Evolutionary conservation across 179 eudicot genomes (phyloP), one percentile per base, ranked within the genome.

Genomic region (Nepenthes alata): DNA sequence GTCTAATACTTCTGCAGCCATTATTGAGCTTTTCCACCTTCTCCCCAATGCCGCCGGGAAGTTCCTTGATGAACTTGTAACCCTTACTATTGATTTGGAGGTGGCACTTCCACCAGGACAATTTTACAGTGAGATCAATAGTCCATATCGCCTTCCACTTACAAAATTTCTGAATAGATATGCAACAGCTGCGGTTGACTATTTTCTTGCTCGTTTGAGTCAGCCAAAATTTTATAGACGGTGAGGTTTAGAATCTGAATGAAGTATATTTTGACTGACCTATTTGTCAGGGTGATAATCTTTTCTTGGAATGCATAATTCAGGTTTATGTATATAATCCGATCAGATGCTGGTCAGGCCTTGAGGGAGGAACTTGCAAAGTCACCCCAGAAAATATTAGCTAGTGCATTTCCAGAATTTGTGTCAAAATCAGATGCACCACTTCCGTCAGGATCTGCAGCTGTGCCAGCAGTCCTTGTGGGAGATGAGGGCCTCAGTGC

Each of bases 311-410:
- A 37, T 35, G 11, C 41, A 57, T 37, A 0, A 47, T 73, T 48
- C 80, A 93, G 98, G 84, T 93, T 93, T 70, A 87, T 94, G 94
- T 94, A 94, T 73, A 87, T 87, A 67, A 83, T 89, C 35, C 81
- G 85, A 61, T 94, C 99, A 62, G 97, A 94, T 77, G 99, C 94
- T 79, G 99, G 99, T 60, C 95, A 82, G 59, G 87, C 97, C 56
- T 77, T 94, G 78, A 79, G 99, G 68, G 99, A 94, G 72, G 99
- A 94, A 78, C 96, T 94, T 60, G 91, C 96, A 51, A 94, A 87
- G 73, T 94, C 96, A 35, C 95, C 99, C 35, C 89, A 80, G 64
- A 90, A 90, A 73, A 90, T 94, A 62, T 83, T 94, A 61, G 79
- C 81, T 4, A 74, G 83, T 75, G 94, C 88, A 34, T 90, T 94